Evolutionary conservation across 1,284 basidiomycete species (phyloP), one percentile per base, ranked within the genome.

Genomic region (Melampsora americana): DNA sequence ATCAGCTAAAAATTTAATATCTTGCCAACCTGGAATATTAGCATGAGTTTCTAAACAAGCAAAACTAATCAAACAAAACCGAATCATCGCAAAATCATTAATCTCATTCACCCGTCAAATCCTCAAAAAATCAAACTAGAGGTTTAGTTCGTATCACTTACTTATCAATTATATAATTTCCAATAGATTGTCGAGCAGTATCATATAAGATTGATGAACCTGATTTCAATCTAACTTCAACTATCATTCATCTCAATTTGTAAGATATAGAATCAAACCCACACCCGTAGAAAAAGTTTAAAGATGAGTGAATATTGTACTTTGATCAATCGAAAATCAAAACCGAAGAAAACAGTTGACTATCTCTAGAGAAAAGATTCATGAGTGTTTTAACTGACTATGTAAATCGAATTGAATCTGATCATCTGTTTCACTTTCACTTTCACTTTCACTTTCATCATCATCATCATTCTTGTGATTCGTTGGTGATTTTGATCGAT

Each of bases 151-250:
- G 35, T 1, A 20, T 2, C 1, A 39, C 72, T 75, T 18, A 75
- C 72, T 75, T 75, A 23, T 87, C 85, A 26, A 83, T 84, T 60
- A 93, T 85, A 81, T 87, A 91, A 32, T 86, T 82, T 70, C 86
- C 84, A 5, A 93, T 89, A 59, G 87, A 85, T 66, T 85, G 86
- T 66, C 89, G 85, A 76, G 94, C 87, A 23, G 88, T 88, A 77
- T 92, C 90, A 81, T 89, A 89, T 5, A 90, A 87, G 32, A 89
- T 86, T 14, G 89, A 88, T 20, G 90, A 87, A 69, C 86, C 85
- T 2, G 88, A 83, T 56, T 87, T 85, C 32, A 93, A 85, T 62
- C 92, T 88, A 5, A 92, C 92, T 85, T 95, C 92, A 80, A 95
- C 93, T 95, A 79, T 14, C 71, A 69, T 56, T 56, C n/a, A 23